phyloP scores from a whole-genome alignment of 2,329 filamentous ascomycete species.

The Xylaria sp. region DNA sequence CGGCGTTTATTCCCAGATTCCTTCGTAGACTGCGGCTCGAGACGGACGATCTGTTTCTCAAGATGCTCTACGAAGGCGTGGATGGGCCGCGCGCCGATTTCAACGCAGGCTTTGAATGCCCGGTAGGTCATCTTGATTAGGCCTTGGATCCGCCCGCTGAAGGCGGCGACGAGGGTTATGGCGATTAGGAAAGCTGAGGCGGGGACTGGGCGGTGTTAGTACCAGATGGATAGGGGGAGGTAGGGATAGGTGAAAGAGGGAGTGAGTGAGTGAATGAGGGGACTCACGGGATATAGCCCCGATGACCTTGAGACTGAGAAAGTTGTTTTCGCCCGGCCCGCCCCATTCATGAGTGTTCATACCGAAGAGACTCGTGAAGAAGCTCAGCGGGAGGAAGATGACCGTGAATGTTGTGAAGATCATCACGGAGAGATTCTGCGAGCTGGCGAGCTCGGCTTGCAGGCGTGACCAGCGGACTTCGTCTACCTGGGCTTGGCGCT shows the following conservation, averaged over 20 bases:
- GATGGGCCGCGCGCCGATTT: slow-evolving; percentile 40
- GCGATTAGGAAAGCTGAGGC: slow-evolving; percentile 61
- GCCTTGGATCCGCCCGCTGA: slow-evolving; percentile 60
- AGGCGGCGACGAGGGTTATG: slow-evolving; percentile 65
- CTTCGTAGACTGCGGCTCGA: slow-evolving; percentile 48
- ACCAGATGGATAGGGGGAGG: not conserved
- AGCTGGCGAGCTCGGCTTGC: slow-evolving; percentile 71
- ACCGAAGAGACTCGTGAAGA: slow-evolving; percentile 73
- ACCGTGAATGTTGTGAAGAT: slow-evolving; percentile 73
- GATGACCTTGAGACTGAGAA: slow-evolving; percentile 58
- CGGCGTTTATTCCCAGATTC: slow-evolving; percentile 42
- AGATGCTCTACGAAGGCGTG: slow-evolving; percentile 19
- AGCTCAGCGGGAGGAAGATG: slow-evolving; percentile 71
- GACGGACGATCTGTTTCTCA: slow-evolving; percentile 37
- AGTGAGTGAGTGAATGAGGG: too few species aligned
- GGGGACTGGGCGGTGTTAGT: slow-evolving; percentile 51
- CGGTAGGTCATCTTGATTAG: slow-evolving; percentile 46
- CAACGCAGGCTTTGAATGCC: slow-evolving; percentile 26
- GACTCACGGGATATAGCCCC: slow-evolving; percentile 57
- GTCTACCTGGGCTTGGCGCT: slow-evolving; percentile 73
- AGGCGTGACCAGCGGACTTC: slow-evolving; percentile 71
- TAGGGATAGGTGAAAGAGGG: slow-evolving; percentile 32
- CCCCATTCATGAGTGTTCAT: slow-evolving; percentile 74
- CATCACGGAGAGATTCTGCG: slow-evolving; percentile 72
- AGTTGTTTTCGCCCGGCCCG: slow-evolving; percentile 53